A percentile compares a stretch with the other conserved stretches of the same genome.
Conservation (phyloP, 148 eudicot species). For the Camellia lanceoleosa region DNA sequence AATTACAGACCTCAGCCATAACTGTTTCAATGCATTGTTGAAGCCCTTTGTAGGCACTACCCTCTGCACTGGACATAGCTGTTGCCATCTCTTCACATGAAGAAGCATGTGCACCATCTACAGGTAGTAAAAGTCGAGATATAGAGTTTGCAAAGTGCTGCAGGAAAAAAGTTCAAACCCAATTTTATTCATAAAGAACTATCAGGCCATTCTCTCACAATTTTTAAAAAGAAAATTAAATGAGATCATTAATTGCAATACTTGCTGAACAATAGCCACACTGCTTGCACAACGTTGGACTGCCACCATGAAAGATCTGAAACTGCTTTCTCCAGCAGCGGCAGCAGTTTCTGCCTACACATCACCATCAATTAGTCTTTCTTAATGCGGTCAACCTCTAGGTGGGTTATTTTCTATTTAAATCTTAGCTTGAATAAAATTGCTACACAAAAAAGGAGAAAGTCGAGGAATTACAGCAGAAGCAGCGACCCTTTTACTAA, state of each 20-base stretch:
- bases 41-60: conserved; percentile 92
- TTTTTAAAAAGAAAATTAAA: neutral
- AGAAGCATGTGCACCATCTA: conserved; percentile 97
- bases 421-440: neutral
- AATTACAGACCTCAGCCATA: conserved; percentile 87
- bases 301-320: conserved; percentile 96
- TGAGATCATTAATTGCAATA: conserved; percentile 23
- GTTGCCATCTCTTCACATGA: conserved; percentile 95
- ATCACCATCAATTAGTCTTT: conserved; percentile 23
- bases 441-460: neutral
- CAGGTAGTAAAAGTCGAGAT: conserved; percentile 85
- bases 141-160: conserved; percentile 89
- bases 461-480: conserved; percentile 75
- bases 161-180: conserved; percentile 14
- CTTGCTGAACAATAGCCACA: conserved; percentile 98
- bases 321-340: conserved; percentile 98
- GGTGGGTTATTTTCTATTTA: neutral
- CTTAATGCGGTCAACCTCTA: conserved; percentile 11
- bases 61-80: conserved; percentile 94
- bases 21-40: conserved; percentile 98
- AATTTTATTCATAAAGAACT: neutral
- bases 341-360: conserved; percentile 97
- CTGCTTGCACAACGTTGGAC: conserved; percentile 97
- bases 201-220: conserved; percentile 2
- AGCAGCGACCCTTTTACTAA: conserved; percentile 95